Conservation (phyloP, 2,329 filamentous ascomycete genomes). For the Ophiocordyceps camponoti-leonardi region DNA sequence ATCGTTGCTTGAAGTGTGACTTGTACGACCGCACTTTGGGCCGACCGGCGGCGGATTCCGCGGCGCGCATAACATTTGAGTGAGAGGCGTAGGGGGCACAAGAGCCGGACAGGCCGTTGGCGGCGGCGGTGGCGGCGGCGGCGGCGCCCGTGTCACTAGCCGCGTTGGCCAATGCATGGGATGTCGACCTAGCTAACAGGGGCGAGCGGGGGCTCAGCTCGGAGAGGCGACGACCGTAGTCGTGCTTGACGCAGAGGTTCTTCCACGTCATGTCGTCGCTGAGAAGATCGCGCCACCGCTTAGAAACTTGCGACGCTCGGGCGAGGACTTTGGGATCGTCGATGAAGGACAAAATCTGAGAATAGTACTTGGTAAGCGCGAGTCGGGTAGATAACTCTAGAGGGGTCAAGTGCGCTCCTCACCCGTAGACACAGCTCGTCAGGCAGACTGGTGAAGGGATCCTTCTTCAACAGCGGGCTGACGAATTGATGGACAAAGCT, state of each 20-base stretch:
- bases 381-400: too few relatives aligned
- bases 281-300: slow-evolving; percentile 80
- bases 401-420: slow-evolving; percentile 17
- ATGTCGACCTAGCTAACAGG: slow-evolving; percentile 13
- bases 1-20: slow-evolving; percentile 93
- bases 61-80: slow-evolving; percentile 28
- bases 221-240: slow-evolving; percentile 51
- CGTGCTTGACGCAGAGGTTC: slow-evolving; percentile 88
- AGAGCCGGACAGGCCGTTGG: slow-evolving; percentile 28
- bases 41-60: slow-evolving; percentile 33
- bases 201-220: slow-evolving; percentile 24
- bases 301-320: slow-evolving; percentile 88
- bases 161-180: slow-evolving; percentile 13
- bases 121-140: slow-evolving; percentile 3
- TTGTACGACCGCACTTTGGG: slow-evolving; percentile 71
- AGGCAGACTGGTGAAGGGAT: slow-evolving; percentile 81
- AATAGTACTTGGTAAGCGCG: background rate
- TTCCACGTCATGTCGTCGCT: slow-evolving; percentile 98
- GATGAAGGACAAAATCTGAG: slow-evolving; percentile 82
- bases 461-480: slow-evolving; percentile 83
- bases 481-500: slow-evolving; percentile 96
- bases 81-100: slow-evolving; percentile 16
- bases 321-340: slow-evolving; percentile 92
- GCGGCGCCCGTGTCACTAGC: slow-evolving; percentile 15
- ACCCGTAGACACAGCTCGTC: slow-evolving; percentile 85